phyloP scores from a whole-genome alignment of 371 early-diverging fungal genomes.

The Rhizopus stolonifer region DNA sequence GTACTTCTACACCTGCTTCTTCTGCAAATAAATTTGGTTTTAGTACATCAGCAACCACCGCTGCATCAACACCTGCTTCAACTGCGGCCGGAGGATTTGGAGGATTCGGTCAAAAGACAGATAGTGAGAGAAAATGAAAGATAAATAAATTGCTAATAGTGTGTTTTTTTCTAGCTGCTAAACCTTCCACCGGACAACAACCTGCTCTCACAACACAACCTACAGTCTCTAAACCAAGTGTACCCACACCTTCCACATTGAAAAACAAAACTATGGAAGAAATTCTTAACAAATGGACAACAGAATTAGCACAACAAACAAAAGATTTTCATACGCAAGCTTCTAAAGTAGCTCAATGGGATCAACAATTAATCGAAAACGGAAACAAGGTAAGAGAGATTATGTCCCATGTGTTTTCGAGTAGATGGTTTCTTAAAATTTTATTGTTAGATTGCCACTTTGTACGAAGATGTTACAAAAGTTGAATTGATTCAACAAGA shows the following conservation, averaged over 20 bases:
- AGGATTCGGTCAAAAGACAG: constrained; percentile 18
- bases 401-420: too few species aligned
- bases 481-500: constrained; percentile 76
- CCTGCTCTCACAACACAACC: constrained; percentile 30
- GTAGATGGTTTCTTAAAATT: too few species aligned
- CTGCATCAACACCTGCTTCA: constrained; percentile 4
- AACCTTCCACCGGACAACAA: constrained; percentile 12
- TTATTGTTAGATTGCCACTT: constrained; percentile 64
- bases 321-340: constrained; percentile 88
- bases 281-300: constrained; percentile 84
- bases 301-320: constrained; percentile 75
- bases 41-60: constrained; percentile 2
- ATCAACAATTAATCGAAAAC: constrained; percentile 82
- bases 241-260: constrained; percentile 54
- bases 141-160: background rate
- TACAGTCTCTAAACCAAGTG: constrained; percentile 28
- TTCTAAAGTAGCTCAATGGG: constrained; percentile 81
- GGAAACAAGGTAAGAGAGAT: constrained; percentile 61
- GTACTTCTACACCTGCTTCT: constrained; percentile 19
- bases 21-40: constrained; percentile 5
- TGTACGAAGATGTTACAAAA: constrained; percentile 69
- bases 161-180: constrained; percentile 4
- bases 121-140: constrained; percentile 2
- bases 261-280: constrained; percentile 88
- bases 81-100: constrained; percentile 16